Conservation (phyloP, 768 basidiomycete species). For the Pisolithus albus region DNA sequence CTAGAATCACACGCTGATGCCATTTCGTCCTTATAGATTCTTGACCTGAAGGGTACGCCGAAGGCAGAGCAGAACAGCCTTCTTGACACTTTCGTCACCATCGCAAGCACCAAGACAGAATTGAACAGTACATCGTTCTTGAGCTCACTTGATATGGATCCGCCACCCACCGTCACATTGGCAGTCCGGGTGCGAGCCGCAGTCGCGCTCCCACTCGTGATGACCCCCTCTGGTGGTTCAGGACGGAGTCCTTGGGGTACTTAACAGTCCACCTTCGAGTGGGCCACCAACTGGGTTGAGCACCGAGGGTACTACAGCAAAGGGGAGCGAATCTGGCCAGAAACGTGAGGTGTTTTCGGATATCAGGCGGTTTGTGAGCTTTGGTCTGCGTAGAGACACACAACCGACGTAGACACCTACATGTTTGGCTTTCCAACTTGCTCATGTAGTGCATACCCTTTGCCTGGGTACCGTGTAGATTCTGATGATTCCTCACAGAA, state of each 20-base stretch:
- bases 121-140: slow-evolving; percentile 89
- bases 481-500: too few species aligned
- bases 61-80: slow-evolving; percentile 82
- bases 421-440: too few species aligned
- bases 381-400: slow-evolving; percentile 75
- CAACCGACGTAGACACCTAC: slow-evolving; percentile 16
- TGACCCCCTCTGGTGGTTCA: slow-evolving; percentile 23
- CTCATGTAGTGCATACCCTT: too few species aligned
- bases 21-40: slow-evolving; percentile 48
- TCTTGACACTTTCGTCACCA: slow-evolving; percentile 84
- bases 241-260: slow-evolving; percentile 58
- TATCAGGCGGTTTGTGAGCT: slow-evolving; percentile 81
- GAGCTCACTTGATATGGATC: slow-evolving; percentile 94
- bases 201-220: slow-evolving; percentile 45
- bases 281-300: slow-evolving; percentile 61
- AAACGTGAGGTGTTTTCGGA: slow-evolving; percentile 84
- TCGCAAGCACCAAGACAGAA: slow-evolving; percentile 88
- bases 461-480: too few species aligned
- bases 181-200: slow-evolving; percentile 61
- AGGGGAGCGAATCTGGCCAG: slow-evolving; percentile 37
- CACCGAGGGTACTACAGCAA: slow-evolving; percentile 29
- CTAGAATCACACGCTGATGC: slow-evolving; percentile 4
- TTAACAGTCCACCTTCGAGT: slow-evolving; percentile 55
- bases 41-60: slow-evolving; percentile 91
- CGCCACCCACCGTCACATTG: slow-evolving; percentile 46